Evolutionary conservation across 2,329 filamentous ascomycete genomes (phyloP).

Genomic region (Penicillium sp.): DNA sequence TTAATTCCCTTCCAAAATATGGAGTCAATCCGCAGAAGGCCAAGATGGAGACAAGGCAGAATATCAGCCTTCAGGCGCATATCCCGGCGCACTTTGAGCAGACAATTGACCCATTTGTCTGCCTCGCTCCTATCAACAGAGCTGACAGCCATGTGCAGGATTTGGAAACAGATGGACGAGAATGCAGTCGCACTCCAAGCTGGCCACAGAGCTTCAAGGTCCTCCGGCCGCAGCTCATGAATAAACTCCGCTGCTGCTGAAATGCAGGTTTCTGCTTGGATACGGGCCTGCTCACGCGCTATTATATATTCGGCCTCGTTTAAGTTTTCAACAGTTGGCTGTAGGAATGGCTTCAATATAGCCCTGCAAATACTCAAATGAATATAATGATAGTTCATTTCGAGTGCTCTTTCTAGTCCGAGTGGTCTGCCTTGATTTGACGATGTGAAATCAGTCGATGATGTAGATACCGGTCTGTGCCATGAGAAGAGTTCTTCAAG

Average conservation of each 20-base stretch:
- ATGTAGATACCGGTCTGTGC: not conserved
- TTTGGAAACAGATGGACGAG: conserved; percentile 2
- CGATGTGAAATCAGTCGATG: not conserved
- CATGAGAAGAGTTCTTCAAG: not conserved
- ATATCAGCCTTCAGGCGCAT: conserved; percentile 5
- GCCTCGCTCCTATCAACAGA: not conserved
- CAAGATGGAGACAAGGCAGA: conserved; percentile 1
- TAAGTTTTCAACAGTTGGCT: not conserved
- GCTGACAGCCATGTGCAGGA: not conserved
- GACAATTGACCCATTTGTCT: conserved; percentile 1
- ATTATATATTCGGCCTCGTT: not conserved
- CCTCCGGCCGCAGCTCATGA: not conserved
- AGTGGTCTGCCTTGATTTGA: not conserved
- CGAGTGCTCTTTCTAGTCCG: not conserved
- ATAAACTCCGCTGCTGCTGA: not conserved
- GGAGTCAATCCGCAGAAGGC: not conserved
- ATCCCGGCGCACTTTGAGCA: not conserved
- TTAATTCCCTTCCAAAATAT: conserved; percentile 2
- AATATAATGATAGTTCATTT: conserved; percentile 6
- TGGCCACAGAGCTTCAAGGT: conserved; percentile 1
- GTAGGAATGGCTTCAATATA: not conserved
- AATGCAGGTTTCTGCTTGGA: not conserved
- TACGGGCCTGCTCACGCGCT: not conserved
- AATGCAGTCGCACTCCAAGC: conserved; percentile 1
- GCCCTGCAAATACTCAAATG: not conserved